A percentile compares a stretch with the other conserved stretches of the same genome.
Evolutionary conservation across 2,329 filamentous ascomycete genomes (phyloP).

Genomic region (Cladosporium sp.): DNA sequence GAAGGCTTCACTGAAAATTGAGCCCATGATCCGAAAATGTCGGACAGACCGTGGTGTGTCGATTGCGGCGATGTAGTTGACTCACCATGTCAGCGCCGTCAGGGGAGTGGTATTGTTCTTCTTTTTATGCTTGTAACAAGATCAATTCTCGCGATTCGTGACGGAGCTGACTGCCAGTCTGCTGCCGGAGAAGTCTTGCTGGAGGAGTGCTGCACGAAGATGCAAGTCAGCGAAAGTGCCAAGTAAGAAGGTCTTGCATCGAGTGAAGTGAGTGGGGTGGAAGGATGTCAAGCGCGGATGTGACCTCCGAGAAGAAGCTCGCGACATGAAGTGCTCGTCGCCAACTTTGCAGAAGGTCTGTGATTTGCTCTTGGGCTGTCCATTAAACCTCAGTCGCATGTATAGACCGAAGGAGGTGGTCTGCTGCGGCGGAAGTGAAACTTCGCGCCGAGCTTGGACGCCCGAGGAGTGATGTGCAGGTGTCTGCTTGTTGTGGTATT

Average conservation of each 20-base stretch:
- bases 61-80: not conserved
- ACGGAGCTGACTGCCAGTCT: not conserved
- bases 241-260: not conserved
- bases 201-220: not conserved
- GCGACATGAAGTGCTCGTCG: not conserved
- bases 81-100: not conserved
- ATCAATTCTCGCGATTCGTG: not conserved
- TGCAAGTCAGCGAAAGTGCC: not conserved
- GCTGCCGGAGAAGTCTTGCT: not conserved
- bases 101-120: not conserved
- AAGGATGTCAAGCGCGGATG: not conserved
- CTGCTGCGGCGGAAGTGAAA: not conserved
- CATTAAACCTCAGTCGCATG: not conserved
- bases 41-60: not conserved
- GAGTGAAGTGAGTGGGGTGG: not conserved
- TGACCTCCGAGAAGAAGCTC: not conserved
- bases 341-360: not conserved
- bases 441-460: not conserved
- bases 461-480: not conserved
- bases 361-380: not conserved
- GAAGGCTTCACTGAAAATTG: not conserved
- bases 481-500: not conserved
- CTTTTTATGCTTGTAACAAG: not conserved
- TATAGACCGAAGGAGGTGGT: not conserved
- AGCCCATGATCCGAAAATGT: not conserved